These are phyloP conservation scores for Annulohypoxylon stygium DNA, from an alignment of 495 filamentous ascomycete species.

Conservation along the genomic window DNA sequence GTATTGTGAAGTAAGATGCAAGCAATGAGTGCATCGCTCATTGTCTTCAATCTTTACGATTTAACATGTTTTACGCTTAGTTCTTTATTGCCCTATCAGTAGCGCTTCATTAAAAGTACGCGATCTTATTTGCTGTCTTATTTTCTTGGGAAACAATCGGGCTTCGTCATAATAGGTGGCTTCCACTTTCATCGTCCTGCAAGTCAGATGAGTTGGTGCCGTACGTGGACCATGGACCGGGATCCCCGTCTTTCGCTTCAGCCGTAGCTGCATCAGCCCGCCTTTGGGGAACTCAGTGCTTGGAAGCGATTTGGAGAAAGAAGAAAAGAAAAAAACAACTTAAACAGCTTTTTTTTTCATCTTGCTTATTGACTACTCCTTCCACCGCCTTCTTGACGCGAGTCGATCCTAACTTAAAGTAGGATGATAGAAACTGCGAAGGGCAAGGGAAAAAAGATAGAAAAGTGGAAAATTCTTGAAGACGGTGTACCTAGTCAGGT, in stretches of 20 bases:
- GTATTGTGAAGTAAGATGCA: background rate
- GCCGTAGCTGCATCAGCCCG: constrained; percentile 34
- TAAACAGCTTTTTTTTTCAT: background rate
- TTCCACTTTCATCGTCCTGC: constrained; percentile 7
- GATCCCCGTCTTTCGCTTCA: constrained; percentile 43
- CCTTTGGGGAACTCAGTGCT: constrained; percentile 11
- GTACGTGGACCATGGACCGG: constrained; percentile 25
- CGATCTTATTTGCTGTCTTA: constrained; percentile 15
- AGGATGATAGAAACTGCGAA: constrained; percentile 21
- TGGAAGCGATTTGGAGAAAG: background rate
- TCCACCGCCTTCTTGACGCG: constrained; percentile 17
- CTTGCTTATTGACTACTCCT: background rate
- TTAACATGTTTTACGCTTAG: background rate
- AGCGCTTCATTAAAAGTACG: constrained; percentile 6
- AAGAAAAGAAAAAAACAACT: background rate
- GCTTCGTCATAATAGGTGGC: constrained; percentile 18
- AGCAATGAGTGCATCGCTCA: background rate
- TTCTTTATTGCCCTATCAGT: background rate
- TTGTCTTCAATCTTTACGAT: background rate
- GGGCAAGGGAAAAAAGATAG: background rate
- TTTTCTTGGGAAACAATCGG: background rate
- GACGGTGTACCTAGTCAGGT: constrained; percentile 19
- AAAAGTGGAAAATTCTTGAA: constrained; percentile 18
- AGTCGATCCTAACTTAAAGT: constrained; percentile 35
- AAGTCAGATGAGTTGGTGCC: constrained; percentile 17